Conservation (phyloP, 129 eudicot genomes). For the Lonicera japonica region DNA sequence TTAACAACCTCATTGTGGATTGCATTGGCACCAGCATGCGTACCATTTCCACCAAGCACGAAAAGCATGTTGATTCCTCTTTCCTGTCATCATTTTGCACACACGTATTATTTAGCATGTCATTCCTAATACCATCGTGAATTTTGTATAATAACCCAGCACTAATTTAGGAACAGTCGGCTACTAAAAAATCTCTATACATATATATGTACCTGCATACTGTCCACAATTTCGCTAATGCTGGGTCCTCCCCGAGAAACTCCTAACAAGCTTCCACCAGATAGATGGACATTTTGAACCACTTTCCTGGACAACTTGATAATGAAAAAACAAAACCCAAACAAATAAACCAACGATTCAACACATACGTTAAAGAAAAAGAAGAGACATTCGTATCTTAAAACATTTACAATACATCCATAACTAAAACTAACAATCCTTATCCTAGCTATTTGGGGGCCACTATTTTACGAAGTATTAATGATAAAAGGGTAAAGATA, state of each 20-base stretch:
- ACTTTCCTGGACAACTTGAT: constrained; percentile 81
- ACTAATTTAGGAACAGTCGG: not conserved
- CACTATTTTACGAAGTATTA: not conserved
- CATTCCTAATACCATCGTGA: not conserved
- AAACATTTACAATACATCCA: not conserved
- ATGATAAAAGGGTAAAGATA: not conserved
- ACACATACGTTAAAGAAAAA: not conserved
- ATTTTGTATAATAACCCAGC: not conserved
- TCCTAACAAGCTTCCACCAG: constrained; percentile 98
- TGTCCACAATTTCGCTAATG: constrained; percentile 83
- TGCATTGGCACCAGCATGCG: constrained; percentile 99
- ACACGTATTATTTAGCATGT: not conserved
- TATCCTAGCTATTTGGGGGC: not conserved
- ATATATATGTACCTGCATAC: constrained; percentile 64
- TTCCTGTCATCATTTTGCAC: constrained; percentile 46
- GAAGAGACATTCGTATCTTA: not conserved
- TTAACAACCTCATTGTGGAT: constrained; percentile 76
- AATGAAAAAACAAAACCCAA: constrained; percentile 11
- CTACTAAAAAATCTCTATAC: not conserved
- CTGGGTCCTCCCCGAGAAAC: constrained; percentile 97
- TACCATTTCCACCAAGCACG: constrained; percentile 97
- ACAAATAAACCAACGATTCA: not conserved
- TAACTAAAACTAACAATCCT: too few species aligned
- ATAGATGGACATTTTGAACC: constrained; percentile 93
- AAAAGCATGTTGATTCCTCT: constrained; percentile 96